phyloP scores from a whole-genome alignment of 345 rosid species.

The Adansonia digitata region DNA sequence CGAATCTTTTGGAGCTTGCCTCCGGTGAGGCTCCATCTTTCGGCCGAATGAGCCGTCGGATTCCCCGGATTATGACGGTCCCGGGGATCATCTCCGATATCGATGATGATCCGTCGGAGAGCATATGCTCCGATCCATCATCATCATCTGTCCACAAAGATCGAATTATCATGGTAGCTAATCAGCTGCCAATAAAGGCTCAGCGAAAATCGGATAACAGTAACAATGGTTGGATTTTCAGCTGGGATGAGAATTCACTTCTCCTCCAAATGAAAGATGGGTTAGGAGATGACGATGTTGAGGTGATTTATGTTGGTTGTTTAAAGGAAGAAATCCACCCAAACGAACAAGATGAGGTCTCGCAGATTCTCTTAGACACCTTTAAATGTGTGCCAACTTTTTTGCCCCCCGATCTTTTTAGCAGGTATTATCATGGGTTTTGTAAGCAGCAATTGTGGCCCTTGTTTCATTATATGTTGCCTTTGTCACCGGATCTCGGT shows the following conservation, averaged over 20 bases:
- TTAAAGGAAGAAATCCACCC: constrained; percentile 72
- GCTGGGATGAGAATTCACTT: constrained; percentile 74
- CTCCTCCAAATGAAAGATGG: constrained; percentile 75
- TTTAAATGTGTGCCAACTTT: constrained; percentile 80
- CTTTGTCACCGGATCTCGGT: constrained; percentile 80
- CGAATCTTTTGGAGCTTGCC: constrained; percentile 78
- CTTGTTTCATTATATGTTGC: constrained; percentile 87
- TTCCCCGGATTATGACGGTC: constrained; percentile 81
- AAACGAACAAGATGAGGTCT: constrained; percentile 76
- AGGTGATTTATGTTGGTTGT: constrained; percentile 78
- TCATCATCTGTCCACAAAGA: constrained; percentile 46
- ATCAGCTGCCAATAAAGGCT: constrained; percentile 69
- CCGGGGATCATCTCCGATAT: constrained; percentile 74
- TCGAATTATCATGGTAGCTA: constrained; percentile 79
- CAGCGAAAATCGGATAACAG: constrained; percentile 46
- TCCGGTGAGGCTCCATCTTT: constrained; percentile 75
- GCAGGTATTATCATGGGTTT: constrained; percentile 73
- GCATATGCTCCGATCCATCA: constrained; percentile 53
- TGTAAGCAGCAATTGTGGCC: constrained; percentile 94
- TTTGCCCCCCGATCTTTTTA: constrained; percentile 57
- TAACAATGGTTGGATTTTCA: constrained; percentile 56
- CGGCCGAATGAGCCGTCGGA: constrained; percentile 66
- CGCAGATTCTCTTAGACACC: constrained; percentile 55
- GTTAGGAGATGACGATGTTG: constrained; percentile 58
- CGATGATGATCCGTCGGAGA: constrained; percentile 60